Conservation (phyloP, 257 asterid species). For the Scutellaria galericulata region DNA sequence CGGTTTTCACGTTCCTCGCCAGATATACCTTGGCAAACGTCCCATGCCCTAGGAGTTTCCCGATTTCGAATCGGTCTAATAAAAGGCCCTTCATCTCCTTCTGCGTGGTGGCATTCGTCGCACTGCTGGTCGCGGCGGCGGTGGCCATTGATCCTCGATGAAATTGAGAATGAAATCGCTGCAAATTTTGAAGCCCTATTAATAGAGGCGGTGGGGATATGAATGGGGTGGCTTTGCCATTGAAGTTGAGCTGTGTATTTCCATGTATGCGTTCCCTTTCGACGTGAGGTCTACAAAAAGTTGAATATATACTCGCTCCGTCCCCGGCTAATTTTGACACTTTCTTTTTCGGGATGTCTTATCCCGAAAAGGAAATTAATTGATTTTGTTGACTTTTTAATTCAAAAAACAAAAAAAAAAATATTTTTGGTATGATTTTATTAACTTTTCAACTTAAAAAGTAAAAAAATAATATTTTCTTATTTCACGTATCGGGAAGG, state of each 20-base stretch:
- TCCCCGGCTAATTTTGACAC: no score
- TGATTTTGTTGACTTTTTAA: no score
- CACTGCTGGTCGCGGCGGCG: slow-evolving; percentile 22
- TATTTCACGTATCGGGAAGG: no score
- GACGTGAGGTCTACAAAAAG: slow-evolving; percentile 38
- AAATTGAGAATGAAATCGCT: background rate
- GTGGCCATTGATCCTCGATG: slow-evolving; percentile 42
- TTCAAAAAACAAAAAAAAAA: no score
- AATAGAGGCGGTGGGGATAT: slow-evolving; percentile 27
- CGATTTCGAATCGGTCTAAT: slow-evolving; percentile 73
- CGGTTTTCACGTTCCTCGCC: slow-evolving; percentile 74
- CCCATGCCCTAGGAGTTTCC: slow-evolving; percentile 83
- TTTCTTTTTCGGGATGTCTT: no score
- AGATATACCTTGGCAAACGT: slow-evolving; percentile 90
- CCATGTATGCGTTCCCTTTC: slow-evolving; percentile 11
- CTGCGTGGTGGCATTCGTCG: slow-evolving; percentile 36
- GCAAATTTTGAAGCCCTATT: slow-evolving; percentile 1
- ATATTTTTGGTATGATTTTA: no score
- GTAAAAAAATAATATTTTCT: no score
- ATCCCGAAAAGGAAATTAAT: no score
- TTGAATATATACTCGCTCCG: no score
- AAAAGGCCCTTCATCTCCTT: slow-evolving; percentile 61
- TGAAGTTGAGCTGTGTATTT: slow-evolving; percentile 30
- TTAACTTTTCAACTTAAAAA: no score
- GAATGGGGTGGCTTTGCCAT: slow-evolving; percentile 30